phyloP scores from a whole-genome alignment of 768 basidiomycete species.

The Candolleomyces aberdarensis region DNA sequence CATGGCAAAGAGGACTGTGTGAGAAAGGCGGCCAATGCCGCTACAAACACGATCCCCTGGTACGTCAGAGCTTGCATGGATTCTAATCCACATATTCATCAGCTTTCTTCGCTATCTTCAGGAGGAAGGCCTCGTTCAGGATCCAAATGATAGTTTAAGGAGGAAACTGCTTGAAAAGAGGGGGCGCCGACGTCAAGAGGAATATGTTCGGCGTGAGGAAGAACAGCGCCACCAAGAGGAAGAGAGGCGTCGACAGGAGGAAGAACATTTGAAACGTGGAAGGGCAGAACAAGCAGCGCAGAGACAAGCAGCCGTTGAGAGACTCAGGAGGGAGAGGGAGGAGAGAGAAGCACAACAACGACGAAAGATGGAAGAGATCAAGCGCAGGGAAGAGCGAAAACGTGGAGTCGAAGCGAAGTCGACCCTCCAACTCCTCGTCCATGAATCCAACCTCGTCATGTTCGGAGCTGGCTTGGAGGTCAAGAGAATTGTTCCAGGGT shows the following conservation, averaged over 20 bases:
- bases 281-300: not conserved
- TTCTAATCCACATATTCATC: too few species aligned
- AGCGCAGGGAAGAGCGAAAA: not conserved
- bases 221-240: not conserved
- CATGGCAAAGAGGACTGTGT: not conserved
- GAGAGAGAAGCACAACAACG: not conserved
- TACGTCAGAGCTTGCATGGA: too few species aligned
- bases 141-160: too few species aligned
- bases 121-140: too few species aligned
- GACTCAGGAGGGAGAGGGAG: not conserved
- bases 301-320: not conserved
- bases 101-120: too few species aligned
- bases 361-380: not conserved
- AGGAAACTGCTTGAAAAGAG: not conserved
- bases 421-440: conserved; percentile 9
- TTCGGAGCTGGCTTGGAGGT: conserved; percentile 14
- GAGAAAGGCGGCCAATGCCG: not conserved
- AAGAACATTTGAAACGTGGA: not conserved
- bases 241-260: not conserved
- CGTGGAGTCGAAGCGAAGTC: conserved; percentile 3
- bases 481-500: conserved; percentile 10
- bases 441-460: conserved; percentile 12
- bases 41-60: not conserved
- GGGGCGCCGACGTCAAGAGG: not conserved
- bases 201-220: not conserved